Evolutionary conservation across 805 yeast species (phyloP).

Genomic region (Peterozyma toletana): DNA sequence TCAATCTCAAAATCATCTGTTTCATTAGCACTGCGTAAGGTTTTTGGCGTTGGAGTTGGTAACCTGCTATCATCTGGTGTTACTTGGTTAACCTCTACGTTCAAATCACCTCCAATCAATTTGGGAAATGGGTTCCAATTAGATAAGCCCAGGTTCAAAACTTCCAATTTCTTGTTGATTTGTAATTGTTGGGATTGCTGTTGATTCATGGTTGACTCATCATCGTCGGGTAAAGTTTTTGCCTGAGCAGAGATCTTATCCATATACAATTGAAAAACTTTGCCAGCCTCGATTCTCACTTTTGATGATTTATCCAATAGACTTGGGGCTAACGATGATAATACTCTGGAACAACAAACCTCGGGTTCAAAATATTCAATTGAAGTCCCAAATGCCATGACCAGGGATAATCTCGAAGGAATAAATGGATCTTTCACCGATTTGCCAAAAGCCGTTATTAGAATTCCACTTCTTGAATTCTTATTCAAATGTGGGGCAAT

Average conservation of each 20-base stretch:
- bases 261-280: constrained; percentile 57
- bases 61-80: background rate
- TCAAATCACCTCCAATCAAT: constrained; percentile 3
- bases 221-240: constrained; percentile 22
- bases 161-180: background rate
- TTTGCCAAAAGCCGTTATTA: constrained; percentile 81
- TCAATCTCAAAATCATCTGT: constrained; percentile 1
- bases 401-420: constrained; percentile 69
- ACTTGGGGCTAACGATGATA: constrained; percentile 82
- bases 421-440: constrained; percentile 74
- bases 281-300: constrained; percentile 68
- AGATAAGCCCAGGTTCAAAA: background rate
- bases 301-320: constrained; percentile 65
- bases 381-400: constrained; percentile 63
- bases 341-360: constrained; percentile 69
- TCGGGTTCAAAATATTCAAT: constrained; percentile 63
- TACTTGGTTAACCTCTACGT: constrained; percentile 5
- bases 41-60: background rate
- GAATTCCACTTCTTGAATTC: constrained; percentile 57
- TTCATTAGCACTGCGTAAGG: too few species aligned
- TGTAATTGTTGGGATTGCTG: constrained; percentile 3
- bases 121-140: too few species aligned
- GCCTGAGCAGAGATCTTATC: constrained; percentile 44
- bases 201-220: constrained; percentile 3
- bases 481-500: constrained; percentile 54